phyloP scores from a whole-genome alignment of 2,329 filamentous ascomycete genomes.

The Alternaria gansuensis region DNA sequence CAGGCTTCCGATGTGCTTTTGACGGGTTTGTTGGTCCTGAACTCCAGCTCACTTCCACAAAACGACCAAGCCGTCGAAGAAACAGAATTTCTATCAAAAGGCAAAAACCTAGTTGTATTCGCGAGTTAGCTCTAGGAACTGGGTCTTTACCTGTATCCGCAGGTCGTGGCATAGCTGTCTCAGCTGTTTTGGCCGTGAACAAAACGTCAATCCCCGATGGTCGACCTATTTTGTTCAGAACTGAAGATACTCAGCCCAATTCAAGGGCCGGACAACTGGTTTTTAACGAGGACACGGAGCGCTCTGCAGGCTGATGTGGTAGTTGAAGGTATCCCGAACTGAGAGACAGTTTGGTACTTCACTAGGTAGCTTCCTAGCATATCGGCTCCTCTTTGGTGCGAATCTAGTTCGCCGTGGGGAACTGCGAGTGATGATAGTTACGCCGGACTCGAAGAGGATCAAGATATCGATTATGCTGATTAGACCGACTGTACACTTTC shows the following conservation, averaged over 20 bases:
- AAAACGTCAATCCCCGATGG: not conserved
- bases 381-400: not conserved
- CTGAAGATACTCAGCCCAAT: not conserved
- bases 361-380: not conserved
- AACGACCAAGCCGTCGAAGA: not conserved
- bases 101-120: not conserved
- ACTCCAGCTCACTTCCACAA: conserved; percentile 4
- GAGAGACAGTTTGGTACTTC: not conserved
- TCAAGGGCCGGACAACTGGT: not conserved
- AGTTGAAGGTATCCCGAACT: not conserved
- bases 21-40: conserved; percentile 30
- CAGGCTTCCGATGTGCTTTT: conserved; percentile 1
- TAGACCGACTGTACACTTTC: not conserved
- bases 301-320: not conserved
- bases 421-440: not conserved
- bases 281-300: not conserved
- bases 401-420: not conserved
- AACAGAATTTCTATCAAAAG: not conserved
- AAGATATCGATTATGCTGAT: not conserved
- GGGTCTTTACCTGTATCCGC: conserved; percentile 19
- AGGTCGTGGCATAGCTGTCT: not conserved
- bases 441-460: not conserved
- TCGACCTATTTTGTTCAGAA: not conserved
- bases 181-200: not conserved
- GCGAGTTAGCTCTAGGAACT: conserved; percentile 17